These are phyloP conservation scores for Pseudoperonospora humuli DNA, from an alignment of 352 stramenopile species.

Conservation along the genomic window DNA sequence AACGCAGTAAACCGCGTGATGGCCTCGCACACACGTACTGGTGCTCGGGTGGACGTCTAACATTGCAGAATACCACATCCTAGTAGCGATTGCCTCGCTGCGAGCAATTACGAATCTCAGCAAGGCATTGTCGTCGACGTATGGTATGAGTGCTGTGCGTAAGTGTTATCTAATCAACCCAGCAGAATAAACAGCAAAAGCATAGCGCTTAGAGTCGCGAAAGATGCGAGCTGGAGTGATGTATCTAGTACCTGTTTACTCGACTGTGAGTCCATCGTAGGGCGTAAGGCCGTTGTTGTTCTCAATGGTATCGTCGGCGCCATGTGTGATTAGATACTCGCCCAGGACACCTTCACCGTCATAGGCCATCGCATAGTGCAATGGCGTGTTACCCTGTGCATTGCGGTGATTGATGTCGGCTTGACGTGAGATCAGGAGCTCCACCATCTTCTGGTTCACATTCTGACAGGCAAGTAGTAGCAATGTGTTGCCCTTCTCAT, in stretches of 20 bases:
- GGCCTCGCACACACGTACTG: slow-evolving; percentile 50
- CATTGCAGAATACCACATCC: slow-evolving; percentile 22
- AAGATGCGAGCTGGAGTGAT: slow-evolving; percentile 13
- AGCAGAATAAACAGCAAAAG: slow-evolving; percentile 21
- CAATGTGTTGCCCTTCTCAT: slow-evolving; percentile 91
- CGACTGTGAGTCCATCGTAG: slow-evolving; percentile 85
- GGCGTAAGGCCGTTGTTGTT: slow-evolving; percentile 90
- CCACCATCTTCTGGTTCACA: no score
- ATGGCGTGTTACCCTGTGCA: slow-evolving; percentile 85
- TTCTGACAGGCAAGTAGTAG: slow-evolving; percentile 89
- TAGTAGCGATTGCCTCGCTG: slow-evolving; percentile 9
- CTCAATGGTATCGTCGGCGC: slow-evolving; percentile 90
- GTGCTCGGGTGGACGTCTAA: slow-evolving; percentile 34
- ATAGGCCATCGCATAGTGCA: slow-evolving; percentile 93
- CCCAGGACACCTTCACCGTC: slow-evolving; percentile 83
- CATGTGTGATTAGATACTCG: slow-evolving; percentile 90
- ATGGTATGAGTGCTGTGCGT: slow-evolving; percentile 14
- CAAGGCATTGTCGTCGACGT: slow-evolving; percentile 3
- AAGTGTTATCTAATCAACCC: slow-evolving; percentile 31
- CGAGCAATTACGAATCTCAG: slow-evolving; percentile 2
- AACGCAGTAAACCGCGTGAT: slow-evolving; percentile 84
- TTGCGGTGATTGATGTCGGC: slow-evolving; percentile 91
- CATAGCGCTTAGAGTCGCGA: slow-evolving; percentile 15
- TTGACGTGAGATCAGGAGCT: slow-evolving; percentile 58
- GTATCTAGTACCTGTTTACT: slow-evolving; percentile 24